Base-by-base conservation (phyloP, 148 eudicot genomes). In the Fallopia convolvulus region DNA sequence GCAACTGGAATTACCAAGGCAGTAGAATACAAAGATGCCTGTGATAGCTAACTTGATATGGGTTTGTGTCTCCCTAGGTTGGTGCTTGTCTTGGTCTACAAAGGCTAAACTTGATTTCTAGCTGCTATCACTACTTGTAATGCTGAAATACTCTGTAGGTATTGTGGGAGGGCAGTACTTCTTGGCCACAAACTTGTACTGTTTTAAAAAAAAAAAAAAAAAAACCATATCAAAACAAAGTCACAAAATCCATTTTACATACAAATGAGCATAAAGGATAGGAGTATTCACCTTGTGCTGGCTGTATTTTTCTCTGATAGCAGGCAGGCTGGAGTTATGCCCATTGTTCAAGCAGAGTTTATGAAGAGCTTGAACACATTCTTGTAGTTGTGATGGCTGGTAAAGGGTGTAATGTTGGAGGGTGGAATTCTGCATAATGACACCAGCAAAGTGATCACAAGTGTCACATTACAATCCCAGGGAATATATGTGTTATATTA, bases 131-230 rank as follows among this genome's bases (percentile, higher is more conserved):
- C 89, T 80, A 83, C 85, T 82, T 17, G 77, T 39, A 70, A 85
- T 78, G 72, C 85, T 72, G 84, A 94, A 94, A 75, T 80, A 89
- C 80, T 94, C 97, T 56, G 65, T 73, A 78, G 98, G 97, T 80
- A 94, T 88, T 6, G 91, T 80, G 18, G 93, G 85, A 42, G 97
- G 98, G 74, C 98, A 92, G 77, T 83, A 78, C 84, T 89, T 94
- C 89, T 88, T 89, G 13, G 98, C 97, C 49, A 88, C 97, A 80
- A 88, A 90, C 77, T 94, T 94, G 87, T 94, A 94, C 98, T 94
- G 95, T 14, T 78, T 23, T n/a, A n/a, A 39, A 18, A 46, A 70
- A 44, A 44, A 41, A 41, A 41, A 2, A 17, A 21, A 17, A 17
- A 70, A 70, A 39, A 1, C 72, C 40, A 46, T 32, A 9, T 10